Percentiles rank a stretch among this genome's conserved stretches.
phyloP scores from a whole-genome alignment of 495 filamentous ascomycete species.

The Penicillium longicatenatum region DNA sequence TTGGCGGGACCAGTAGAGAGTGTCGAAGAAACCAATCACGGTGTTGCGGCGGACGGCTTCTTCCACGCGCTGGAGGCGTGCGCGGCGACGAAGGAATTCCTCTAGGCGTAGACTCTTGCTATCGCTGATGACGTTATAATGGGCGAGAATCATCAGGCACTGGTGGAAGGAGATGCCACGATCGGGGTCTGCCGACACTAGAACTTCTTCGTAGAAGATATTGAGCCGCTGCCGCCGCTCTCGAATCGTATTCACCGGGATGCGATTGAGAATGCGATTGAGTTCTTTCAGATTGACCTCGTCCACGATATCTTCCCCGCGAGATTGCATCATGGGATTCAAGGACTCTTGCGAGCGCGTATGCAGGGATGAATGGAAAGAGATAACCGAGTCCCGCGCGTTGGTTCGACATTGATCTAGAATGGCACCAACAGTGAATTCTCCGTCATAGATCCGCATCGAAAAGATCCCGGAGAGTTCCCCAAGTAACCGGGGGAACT shows the following conservation, averaged over 20 bases:
- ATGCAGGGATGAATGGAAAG: conserved; percentile 16
- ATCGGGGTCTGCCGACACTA: conserved; percentile 87
- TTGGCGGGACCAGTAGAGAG: conserved; percentile 81
- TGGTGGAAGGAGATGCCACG: conserved; percentile 90
- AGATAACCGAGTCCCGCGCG: conserved; percentile 39
- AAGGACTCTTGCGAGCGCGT: conserved; percentile 27
- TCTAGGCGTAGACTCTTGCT: conserved; percentile 92
- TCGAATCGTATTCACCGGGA: conserved; percentile 75
- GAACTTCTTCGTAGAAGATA: conserved; percentile 91
- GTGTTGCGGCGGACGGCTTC: conserved; percentile 87
- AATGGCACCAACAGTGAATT: conserved; percentile 80
- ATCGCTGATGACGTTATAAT: conserved; percentile 98
- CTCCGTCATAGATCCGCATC: conserved; percentile 94
- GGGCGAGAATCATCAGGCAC: conserved; percentile 94
- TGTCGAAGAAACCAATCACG: conserved; percentile 95
- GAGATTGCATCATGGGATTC: conserved; percentile 15
- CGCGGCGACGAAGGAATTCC: conserved; percentile 89
- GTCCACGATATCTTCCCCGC: conserved; percentile 53
- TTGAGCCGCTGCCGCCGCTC: conserved; percentile 77
- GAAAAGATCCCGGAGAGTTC: conserved; percentile 92
- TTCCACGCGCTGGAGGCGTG: conserved; percentile 91
- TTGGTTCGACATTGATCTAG: conserved; percentile 76
- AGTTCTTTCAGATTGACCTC: conserved; percentile 80
- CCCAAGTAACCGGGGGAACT: conserved; percentile 85
- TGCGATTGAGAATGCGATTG: conserved; percentile 69